Percentiles rank a stretch among this genome's conserved stretches.
phyloP scores from a whole-genome alignment of 2,329 filamentous ascomycete species.

The Sporothrix euskadiensis region DNA sequence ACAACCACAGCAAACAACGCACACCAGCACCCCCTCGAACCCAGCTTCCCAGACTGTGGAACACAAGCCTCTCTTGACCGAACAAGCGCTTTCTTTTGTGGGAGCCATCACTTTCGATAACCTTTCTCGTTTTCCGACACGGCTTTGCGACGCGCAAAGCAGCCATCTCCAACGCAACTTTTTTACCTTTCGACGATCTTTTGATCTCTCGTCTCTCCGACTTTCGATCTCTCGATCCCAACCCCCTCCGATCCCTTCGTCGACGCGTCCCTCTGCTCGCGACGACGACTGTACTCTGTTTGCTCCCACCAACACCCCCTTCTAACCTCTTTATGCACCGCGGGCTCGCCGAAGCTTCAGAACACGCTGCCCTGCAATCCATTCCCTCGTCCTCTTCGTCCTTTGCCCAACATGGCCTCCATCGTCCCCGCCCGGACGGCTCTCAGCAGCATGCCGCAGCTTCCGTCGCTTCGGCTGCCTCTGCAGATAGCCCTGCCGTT shows the following conservation, averaged over 20 bases:
- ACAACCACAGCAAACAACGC: neutral
- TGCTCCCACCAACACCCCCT: neutral
- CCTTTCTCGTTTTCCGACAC: neutral
- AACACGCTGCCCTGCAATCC: constrained; percentile 45
- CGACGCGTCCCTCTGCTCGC: constrained; percentile 27
- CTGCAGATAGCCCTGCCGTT: constrained; percentile 37
- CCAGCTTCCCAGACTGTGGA: constrained; percentile 16
- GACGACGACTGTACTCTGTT: constrained; percentile 25
- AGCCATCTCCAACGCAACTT: neutral
- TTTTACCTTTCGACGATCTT: neutral
- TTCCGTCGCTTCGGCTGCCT: neutral
- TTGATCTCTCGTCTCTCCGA: neutral
- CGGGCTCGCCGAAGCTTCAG: constrained; percentile 53
- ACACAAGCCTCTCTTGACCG: neutral
- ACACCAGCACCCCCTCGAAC: neutral
- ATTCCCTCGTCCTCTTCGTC: constrained; percentile 38
- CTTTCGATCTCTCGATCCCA: neutral
- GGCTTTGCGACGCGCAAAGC: constrained; percentile 8
- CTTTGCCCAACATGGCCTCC: constrained; percentile 59
- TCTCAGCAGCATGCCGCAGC: constrained; percentile 33
- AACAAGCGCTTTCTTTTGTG: neutral
- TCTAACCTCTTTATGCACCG: constrained; percentile 62
- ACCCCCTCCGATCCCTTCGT: constrained; percentile 9
- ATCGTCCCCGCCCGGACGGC: constrained; percentile 46
- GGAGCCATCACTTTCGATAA: neutral